These are phyloP conservation scores for Penicillium angulare DNA, from an alignment of 495 filamentous ascomycete genomes.

Conservation along the genomic window DNA sequence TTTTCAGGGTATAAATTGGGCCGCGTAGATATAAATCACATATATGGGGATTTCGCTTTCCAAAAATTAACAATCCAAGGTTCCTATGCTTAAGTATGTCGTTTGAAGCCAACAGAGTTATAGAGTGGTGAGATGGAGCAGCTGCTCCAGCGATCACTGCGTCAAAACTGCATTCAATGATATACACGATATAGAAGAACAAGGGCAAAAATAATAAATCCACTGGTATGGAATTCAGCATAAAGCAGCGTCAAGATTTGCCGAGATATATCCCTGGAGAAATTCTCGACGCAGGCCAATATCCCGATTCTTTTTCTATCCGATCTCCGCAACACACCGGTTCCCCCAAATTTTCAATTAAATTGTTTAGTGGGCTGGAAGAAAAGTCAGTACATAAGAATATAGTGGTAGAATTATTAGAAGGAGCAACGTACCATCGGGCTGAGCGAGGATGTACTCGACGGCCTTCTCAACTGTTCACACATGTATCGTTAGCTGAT, in stretches of 20 bases:
- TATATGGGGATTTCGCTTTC: no score
- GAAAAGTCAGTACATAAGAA: constrained; percentile 13
- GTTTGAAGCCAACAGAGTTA: not conserved
- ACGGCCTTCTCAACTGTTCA: constrained; percentile 87
- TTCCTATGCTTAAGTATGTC: no score
- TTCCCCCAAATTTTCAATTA: constrained; percentile 28
- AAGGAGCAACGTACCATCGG: constrained; percentile 61
- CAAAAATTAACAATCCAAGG: no score
- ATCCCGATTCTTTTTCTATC: constrained; percentile 43
- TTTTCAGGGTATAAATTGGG: no score
- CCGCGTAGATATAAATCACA: no score
- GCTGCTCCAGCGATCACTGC: constrained; percentile 7
- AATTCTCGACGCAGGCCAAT: constrained; percentile 27
- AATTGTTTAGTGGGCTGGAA: constrained; percentile 43
- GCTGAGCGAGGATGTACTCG: constrained; percentile 91
- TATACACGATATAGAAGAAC: constrained; percentile 47
- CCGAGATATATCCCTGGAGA: constrained; percentile 22
- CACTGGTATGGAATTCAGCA: constrained; percentile 42
- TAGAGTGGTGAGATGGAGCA: constrained; percentile 11
- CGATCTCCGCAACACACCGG: constrained; percentile 24
- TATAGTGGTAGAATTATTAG: not conserved
- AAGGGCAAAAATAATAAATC: constrained; percentile 34
- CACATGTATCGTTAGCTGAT: constrained; percentile 15
- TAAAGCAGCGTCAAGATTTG: constrained; percentile 31
- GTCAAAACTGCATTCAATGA: constrained; percentile 47